Evolutionary conservation across 768 basidiomycete species (phyloP), one percentile per base, ranked within the genome.

Genomic region (Hydnomerulius pinastri): DNA sequence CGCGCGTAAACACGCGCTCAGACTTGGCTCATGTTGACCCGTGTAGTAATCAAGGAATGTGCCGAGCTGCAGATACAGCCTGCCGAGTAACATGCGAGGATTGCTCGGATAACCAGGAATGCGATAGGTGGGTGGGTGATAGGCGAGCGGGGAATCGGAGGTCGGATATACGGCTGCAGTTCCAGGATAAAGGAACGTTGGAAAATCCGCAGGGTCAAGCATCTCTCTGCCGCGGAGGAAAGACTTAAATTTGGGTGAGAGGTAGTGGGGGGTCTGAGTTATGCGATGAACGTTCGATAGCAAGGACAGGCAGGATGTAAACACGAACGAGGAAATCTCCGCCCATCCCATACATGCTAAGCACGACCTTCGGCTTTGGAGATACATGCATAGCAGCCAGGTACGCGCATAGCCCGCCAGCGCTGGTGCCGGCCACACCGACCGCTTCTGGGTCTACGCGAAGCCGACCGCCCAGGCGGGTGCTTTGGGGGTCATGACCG

Each of bases 261-360:
- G 67, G 56, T 78, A 80, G 50, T 82, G 79, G 4, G 75, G 66
- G 0, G 68, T 77, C 85, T 85, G 51, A n/a, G 4, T 21, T n/a
- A n/a, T 23, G 6, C 48, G 30, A 46, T 38, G 17, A 28, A 17
- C 4, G 21, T 7, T 35, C 13, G n/a, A 33, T 37, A 36, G 27
- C 18, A n/a, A 36, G 12, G 4, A 9, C 20, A 47, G 24, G 9
- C 8, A 6, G n/a, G n/a, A 48, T 4, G 15, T 4, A 24, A 17
- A n/a, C 7, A 60, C 70, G 40, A 41, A 73, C 73, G 41, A 86
- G 59, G 49, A 82, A 73, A 48, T 85, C 65, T 0, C 84, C 85
- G n/a, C 83, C 83, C 74, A 81, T 76, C 0, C 78, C 83, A 63
- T 86, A 87, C 56, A 87, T 53, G 1, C 78, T 80, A 0, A 86